Conservation (phyloP, 192 early-diverging fungal genomes). For the Funneliformis geosporum region DNA sequence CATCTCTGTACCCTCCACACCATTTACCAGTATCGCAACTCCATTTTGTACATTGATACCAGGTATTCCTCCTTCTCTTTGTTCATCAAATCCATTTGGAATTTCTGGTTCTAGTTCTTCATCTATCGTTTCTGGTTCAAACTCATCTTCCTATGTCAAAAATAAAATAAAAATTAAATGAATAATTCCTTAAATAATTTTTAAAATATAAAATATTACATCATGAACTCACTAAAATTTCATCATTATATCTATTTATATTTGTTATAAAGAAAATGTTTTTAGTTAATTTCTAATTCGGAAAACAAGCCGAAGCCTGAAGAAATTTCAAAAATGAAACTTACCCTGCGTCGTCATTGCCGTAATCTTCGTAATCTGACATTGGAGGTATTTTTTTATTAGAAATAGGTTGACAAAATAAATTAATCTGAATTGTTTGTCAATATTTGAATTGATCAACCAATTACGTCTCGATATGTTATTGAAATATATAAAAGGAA, state of each 20-base stretch:
- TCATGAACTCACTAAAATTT: not conserved
- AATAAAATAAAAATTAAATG: too few relatives aligned
- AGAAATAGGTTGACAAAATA: too few relatives aligned
- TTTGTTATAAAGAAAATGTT: not conserved
- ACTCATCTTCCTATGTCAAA: not conserved
- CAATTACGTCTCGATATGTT: not conserved
- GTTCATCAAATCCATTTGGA: slow-evolving; percentile 13
- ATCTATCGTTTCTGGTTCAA: not conserved
- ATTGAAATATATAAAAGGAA: too few relatives aligned
- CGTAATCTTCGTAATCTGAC: not conserved
- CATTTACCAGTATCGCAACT: slow-evolving; percentile 21
- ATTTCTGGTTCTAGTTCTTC: slow-evolving; percentile 21
- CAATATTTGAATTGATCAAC: not conserved
- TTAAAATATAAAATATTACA: not conserved
- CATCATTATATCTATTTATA: not conserved
- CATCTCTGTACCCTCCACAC: slow-evolving; percentile 15
- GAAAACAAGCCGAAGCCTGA: not conserved
- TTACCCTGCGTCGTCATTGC: not conserved
- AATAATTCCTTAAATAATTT: too few relatives aligned
- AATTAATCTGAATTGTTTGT: too few relatives aligned
- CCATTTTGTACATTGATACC: not conserved
- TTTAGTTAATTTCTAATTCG: not conserved
- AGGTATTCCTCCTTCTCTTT: slow-evolving; percentile 9
- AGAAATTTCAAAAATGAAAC: not conserved
- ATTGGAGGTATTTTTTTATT: not conserved